Base-by-base conservation (phyloP, 148 eudicot genomes). In the Camellia sinensis region DNA sequence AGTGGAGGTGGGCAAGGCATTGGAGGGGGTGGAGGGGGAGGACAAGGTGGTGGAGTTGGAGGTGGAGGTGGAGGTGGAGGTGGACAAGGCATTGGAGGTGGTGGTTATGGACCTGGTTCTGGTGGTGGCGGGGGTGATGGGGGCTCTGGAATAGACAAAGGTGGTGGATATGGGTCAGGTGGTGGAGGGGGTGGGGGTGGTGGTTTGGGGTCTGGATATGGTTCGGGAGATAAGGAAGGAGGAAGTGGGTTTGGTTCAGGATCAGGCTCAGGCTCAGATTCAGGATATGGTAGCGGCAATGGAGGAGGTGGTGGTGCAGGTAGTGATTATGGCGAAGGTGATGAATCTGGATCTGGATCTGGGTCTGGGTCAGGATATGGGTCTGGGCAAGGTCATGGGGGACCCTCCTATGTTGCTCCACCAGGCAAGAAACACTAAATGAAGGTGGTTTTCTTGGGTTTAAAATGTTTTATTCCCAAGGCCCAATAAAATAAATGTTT, bases 221-320 rank as follows among this genome's bases (percentile, higher is more conserved):
- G 52, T 48, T 48, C 6, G 5, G 67, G 75, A 13, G 79, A 64
- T 48, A 5, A 7, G 5, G 67, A 71, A 13, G 79, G 71, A 4
- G 60, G 82, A 2, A 48, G 68, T 21, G 76, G 80, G 12, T 50
- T 45, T 43, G 83, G 79, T 3, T 52, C 59, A 9, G 80, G 80
- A 3, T 48, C 52, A 48, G 52, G 50, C 4, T 46, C 6, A 3
- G 50, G 50, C 7, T 5, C 50, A 6, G 50, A 3, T 2, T 3
- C 6, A 7, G 3, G 52, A 48, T 7, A 7, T 60, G 74, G 74
- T 61, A 79, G 82, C 1, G 64, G 71, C 1, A 73, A 75, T n/a
- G 73, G 74, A 3, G 67, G 79, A 5, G 68, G 81, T 54, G 69
- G 74, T n/a, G 81, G 79, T 50, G 60, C 44, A 48, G 82, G 74